phyloP scores from a whole-genome alignment of 441 rosid genomes.

The Corymbia citriodora region DNA sequence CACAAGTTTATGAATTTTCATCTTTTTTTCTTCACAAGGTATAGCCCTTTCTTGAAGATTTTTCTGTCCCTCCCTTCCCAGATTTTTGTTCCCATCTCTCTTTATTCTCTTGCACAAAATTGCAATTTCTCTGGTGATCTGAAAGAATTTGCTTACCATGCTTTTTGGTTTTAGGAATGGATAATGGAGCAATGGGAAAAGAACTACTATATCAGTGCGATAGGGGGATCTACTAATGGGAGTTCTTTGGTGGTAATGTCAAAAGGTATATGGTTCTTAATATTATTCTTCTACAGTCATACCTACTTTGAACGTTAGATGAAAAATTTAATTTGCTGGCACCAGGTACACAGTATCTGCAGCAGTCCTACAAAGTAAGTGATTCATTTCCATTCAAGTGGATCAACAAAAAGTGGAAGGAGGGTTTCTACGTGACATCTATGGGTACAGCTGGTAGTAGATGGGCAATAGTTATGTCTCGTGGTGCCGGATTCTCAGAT shows the following conservation, averaged over 20 bases:
- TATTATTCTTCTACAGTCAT: background rate
- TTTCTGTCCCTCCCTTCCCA: background rate
- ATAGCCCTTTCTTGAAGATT: background rate
- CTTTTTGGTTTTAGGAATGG: conserved; percentile 5
- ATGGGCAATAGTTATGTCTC: conserved; percentile 98
- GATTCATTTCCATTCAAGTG: conserved; percentile 85
- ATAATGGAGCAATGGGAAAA: conserved; percentile 17
- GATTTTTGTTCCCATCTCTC: background rate
- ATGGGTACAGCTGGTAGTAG: conserved; percentile 94
- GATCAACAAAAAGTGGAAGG: conserved; percentile 97
- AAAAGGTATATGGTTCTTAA: background rate
- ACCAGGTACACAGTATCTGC: conserved; percentile 79
- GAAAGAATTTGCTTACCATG: background rate
- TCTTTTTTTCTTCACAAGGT: conserved; percentile 71
- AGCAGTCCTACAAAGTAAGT: conserved; percentile 95
- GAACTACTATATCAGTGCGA: conserved; percentile 10
- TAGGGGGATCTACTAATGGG: conserved; percentile 8
- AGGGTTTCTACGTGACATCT: conserved; percentile 83
- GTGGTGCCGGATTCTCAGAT: conserved; percentile 75
- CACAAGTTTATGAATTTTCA: conserved; percentile 65
- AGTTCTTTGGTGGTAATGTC: conserved; percentile 16
- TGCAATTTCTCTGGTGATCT: background rate
- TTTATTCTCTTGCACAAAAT: background rate
- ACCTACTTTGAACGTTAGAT: background rate
- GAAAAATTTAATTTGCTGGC: background rate